Percentiles rank a stretch among this genome's conserved stretches.
These are phyloP conservation scores for Phoma sp. DNA, from an alignment of 2,329 filamentous ascomycete genomes.

Conservation along the genomic window DNA sequence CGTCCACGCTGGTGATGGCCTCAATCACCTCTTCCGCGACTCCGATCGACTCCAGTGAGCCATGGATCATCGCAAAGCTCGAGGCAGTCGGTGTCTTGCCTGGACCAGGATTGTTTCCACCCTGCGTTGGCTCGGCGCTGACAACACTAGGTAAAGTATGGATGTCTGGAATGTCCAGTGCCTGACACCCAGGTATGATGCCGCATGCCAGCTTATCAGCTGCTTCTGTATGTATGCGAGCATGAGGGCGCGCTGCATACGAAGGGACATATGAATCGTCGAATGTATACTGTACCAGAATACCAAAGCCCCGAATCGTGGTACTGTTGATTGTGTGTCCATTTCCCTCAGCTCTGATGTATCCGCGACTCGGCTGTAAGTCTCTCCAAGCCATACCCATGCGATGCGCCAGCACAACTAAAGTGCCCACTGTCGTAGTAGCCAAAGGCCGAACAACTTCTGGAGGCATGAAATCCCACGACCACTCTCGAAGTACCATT, in stretches of 20 bases:
- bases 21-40: background rate
- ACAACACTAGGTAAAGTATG: background rate
- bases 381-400: conserved; percentile 12
- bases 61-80: background rate
- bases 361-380: background rate
- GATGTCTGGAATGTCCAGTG: background rate
- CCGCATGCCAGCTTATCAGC: conserved; percentile 7
- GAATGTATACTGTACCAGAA: background rate
- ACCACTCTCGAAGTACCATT: conserved; percentile 1
- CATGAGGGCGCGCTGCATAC: background rate
- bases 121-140: background rate
- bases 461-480: conserved; percentile 20
- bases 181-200: conserved; percentile 7
- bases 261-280: conserved; percentile 1
- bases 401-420: conserved; percentile 11
- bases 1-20: background rate
- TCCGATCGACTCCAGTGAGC: background rate
- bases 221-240: conserved; percentile 5
- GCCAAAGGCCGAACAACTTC: conserved; percentile 16
- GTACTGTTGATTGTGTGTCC: conserved; percentile 3
- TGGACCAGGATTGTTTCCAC: background rate
- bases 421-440: background rate
- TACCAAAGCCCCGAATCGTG: background rate
- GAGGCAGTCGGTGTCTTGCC: background rate
- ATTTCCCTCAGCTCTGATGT: background rate